Evolutionary conservation across 768 basidiomycete species (phyloP).

Genomic region (Boletus reticuloceps): DNA sequence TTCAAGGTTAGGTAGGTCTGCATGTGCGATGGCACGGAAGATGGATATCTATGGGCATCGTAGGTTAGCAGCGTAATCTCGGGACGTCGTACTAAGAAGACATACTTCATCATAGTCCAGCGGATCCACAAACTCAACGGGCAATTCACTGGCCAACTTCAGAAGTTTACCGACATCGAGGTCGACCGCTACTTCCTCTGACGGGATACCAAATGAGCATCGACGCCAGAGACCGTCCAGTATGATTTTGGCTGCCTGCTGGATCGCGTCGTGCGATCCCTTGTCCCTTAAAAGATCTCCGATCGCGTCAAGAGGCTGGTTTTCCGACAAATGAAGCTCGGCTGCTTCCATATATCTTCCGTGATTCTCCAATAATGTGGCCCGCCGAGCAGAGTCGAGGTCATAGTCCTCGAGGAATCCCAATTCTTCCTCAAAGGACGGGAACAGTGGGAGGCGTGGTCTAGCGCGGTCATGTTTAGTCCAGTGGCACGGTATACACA

Average conservation of each 20-base stretch:
- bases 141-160: constrained; percentile 18
- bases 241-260: constrained; percentile 38
- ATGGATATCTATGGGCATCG: constrained; percentile 14
- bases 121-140: constrained; percentile 1
- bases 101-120: constrained; percentile 13
- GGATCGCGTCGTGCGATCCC: constrained; percentile 24
- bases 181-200: neutral
- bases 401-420: constrained; percentile 55
- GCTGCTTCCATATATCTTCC: constrained; percentile 50
- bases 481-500: neutral
- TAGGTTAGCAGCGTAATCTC: neutral
- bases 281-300: constrained; percentile 39
- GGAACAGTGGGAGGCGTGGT: constrained; percentile 47
- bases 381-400: constrained; percentile 45
- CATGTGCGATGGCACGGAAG: constrained; percentile 34
- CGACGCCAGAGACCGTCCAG: constrained; percentile 45
- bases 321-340: constrained; percentile 47
- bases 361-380: constrained; percentile 41
- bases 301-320: constrained; percentile 47
- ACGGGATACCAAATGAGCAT: constrained; percentile 38
- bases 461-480: constrained; percentile 32
- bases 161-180: constrained; percentile 22
- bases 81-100: neutral
- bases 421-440: constrained; percentile 48
- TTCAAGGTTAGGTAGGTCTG: constrained; percentile 27